Conservation (phyloP, 2,329 filamentous ascomycete genomes). For the Chaetomium olivaceum region DNA sequence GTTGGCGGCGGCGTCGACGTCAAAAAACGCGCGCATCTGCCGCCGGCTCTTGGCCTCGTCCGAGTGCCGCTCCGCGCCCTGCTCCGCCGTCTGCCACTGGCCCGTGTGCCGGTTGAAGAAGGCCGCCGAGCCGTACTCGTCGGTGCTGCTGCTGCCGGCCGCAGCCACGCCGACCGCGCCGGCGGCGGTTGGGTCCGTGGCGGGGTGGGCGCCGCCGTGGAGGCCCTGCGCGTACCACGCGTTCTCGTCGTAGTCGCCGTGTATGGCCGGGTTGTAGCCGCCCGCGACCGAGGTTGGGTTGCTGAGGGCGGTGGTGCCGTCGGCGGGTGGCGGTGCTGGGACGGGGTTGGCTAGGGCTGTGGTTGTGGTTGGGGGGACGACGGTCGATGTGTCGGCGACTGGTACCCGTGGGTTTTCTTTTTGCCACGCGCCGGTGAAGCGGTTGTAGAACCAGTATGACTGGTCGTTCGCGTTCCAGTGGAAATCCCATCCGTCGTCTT, state of each 20-base stretch:
- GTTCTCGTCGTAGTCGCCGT: constrained; percentile 93
- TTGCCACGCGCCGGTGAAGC: constrained; percentile 71
- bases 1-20: constrained; percentile 92
- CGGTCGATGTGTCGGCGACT: constrained; percentile 38
- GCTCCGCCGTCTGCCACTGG: constrained; percentile 68
- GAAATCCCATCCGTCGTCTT: constrained; percentile 77
- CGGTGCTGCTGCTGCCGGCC: constrained; percentile 13
- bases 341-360: not conserved
- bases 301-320: constrained; percentile 24
- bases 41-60: constrained; percentile 84
- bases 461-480: constrained; percentile 70
- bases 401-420: constrained; percentile 85
- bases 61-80: constrained; percentile 73
- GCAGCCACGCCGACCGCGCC: not conserved
- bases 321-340: constrained; percentile 23
- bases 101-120: constrained; percentile 93
- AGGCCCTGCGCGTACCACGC: constrained; percentile 81
- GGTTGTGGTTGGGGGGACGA: constrained; percentile 30
- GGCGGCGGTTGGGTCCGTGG: constrained; percentile 1
- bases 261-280: constrained; percentile 93
- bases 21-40: constrained; percentile 94
- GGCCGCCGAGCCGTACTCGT: constrained; percentile 66
- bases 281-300: constrained; percentile 52
- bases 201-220: constrained; percentile 41
- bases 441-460: constrained; percentile 83